Evolutionary conservation across 2,329 filamentous ascomycete genomes (phyloP).

Genomic region (Pyrenophora tritici-repentis): DNA sequence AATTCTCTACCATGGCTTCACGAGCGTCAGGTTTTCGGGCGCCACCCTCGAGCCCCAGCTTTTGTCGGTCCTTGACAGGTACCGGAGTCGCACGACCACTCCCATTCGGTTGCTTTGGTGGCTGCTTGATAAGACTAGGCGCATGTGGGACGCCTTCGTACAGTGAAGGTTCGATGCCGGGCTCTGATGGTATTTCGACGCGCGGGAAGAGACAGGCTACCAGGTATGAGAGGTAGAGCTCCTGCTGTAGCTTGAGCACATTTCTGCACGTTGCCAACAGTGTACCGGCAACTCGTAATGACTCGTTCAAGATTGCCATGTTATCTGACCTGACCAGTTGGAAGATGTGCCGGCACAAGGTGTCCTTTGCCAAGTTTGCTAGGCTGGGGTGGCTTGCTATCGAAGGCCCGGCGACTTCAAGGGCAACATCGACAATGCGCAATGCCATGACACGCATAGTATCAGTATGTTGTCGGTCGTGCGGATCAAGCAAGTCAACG

Average conservation of each 20-base stretch:
- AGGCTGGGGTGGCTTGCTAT: conserved; percentile 91
- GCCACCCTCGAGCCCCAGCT: conserved; percentile 88
- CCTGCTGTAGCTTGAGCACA: conserved; percentile 93
- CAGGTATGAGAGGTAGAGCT: conserved; percentile 91
- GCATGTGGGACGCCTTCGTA: conserved; percentile 93
- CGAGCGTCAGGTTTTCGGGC: conserved; percentile 90
- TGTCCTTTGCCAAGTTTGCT: conserved; percentile 86
- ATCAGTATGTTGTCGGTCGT: conserved; percentile 90
- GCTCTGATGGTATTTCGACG: conserved; percentile 90
- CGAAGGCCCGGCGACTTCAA: conserved; percentile 93
- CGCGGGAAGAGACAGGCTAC: conserved; percentile 91
- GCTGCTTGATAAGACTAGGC: conserved; percentile 81
- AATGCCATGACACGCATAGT: conserved; percentile 97
- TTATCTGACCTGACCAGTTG: conserved; percentile 96
- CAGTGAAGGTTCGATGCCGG: conserved; percentile 85
- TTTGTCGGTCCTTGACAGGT: conserved; percentile 88
- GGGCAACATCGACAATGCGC: conserved; percentile 93
- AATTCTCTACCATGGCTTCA: conserved; percentile 97
- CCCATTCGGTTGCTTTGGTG: conserved; percentile 66
- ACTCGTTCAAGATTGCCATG: conserved; percentile 91
- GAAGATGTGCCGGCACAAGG: conserved; percentile 90
- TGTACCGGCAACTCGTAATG: conserved; percentile 88
- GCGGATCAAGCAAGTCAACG: conserved; percentile 90
- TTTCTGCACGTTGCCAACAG: conserved; percentile 86
- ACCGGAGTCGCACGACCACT: conserved; percentile 91